phyloP scores from a whole-genome alignment of 1,139 yeast species.

The Lodderomyces beijingensis region DNA sequence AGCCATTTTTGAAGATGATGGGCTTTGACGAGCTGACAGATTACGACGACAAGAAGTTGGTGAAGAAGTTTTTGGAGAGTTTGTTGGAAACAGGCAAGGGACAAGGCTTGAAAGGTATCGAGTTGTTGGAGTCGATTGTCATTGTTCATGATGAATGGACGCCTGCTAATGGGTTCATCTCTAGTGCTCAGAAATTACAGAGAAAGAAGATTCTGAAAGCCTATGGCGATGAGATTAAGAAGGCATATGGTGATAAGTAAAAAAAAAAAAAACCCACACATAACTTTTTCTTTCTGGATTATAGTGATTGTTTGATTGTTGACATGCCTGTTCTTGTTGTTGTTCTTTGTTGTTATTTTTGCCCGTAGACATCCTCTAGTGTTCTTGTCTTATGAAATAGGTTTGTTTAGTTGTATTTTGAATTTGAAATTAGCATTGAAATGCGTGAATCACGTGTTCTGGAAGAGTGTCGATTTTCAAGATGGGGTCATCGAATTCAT shows the following conservation, averaged over 20 bases:
- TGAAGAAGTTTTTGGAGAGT: constrained; percentile 53
- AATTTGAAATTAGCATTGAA: no score
- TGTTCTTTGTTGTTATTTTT: no score
- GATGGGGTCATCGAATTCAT: no score
- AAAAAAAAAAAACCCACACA: no score
- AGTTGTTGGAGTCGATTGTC: constrained; percentile 74
- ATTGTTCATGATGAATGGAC: constrained; percentile 94
- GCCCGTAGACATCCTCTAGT: no score
- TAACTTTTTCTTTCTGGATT: no score
- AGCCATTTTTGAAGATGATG: constrained; percentile 50
- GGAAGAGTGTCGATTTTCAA: no score
- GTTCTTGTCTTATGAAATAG: no score
- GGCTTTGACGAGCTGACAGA: constrained; percentile 49
- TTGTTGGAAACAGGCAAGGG: constrained; percentile 71
- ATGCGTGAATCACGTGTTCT: no score
- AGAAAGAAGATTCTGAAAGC: constrained; percentile 82
- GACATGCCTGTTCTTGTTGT: no score
- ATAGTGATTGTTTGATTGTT: no score
- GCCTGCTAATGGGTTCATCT: constrained; percentile 89
- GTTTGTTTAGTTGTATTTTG: no score
- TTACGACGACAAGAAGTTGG: constrained; percentile 50
- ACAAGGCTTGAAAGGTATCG: constrained; percentile 84
- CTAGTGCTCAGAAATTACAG: constrained; percentile 95
- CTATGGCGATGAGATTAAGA: constrained; percentile 56
- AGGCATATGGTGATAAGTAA: constrained; percentile 33